phyloP scores from a whole-genome alignment of 1,284 basidiomycete genomes.

The Neotropicomus parvogracilis region DNA sequence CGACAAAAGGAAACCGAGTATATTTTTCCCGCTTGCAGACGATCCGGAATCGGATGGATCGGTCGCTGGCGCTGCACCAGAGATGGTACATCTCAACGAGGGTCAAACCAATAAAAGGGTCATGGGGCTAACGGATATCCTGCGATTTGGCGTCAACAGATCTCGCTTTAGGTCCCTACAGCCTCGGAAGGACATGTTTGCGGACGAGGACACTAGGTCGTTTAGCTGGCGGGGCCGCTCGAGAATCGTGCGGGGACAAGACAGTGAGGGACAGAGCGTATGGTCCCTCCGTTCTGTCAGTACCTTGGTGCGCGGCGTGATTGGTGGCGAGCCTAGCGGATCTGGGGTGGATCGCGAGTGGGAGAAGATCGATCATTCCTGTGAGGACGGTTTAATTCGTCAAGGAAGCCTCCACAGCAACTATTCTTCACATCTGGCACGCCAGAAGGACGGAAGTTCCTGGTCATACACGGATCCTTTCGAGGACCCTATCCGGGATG shows the following conservation, averaged over 20 bases:
- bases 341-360: slow-evolving; percentile 35
- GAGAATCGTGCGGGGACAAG: slow-evolving; percentile 33
- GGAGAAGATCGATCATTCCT: slow-evolving; percentile 41
- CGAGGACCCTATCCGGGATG: slow-evolving; percentile 23
- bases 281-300: slow-evolving; percentile 58
- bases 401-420: slow-evolving; percentile 15
- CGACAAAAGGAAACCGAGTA: slow-evolving; percentile 2
- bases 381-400: slow-evolving; percentile 24
- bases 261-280: slow-evolving; percentile 37
- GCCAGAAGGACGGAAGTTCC: slow-evolving; percentile 15
- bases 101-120: slow-evolving; percentile 4
- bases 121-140: slow-evolving; percentile 15
- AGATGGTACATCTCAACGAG: neutral
- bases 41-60: slow-evolving; percentile 20
- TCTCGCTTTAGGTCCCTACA: slow-evolving; percentile 7
- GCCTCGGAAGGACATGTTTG: slow-evolving; percentile 64
- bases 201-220: slow-evolving; percentile 65
- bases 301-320: slow-evolving; percentile 35
- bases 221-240: slow-evolving; percentile 39
- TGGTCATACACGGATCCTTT: slow-evolving; percentile 30
- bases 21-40: slow-evolving; percentile 22
- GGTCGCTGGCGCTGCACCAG: slow-evolving; percentile 4
- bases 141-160: slow-evolving; percentile 25
- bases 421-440: slow-evolving; percentile 7
- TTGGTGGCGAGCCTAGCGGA: slow-evolving; percentile 35